phyloP scores from a whole-genome alignment of 2,329 filamentous ascomycete species.

The Parascedosporium putredinis region DNA sequence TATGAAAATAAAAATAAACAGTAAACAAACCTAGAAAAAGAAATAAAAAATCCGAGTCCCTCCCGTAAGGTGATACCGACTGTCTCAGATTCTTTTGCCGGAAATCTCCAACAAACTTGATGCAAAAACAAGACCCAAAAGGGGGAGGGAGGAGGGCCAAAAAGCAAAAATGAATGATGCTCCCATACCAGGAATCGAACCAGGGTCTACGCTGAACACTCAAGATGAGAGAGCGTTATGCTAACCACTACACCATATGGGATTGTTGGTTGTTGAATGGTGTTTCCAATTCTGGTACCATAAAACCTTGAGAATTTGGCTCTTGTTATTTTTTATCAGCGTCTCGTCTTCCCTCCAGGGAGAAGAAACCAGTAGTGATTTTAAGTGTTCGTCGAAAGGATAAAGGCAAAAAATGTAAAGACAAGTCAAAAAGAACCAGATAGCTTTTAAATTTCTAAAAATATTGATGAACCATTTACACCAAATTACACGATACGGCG shows the following conservation, averaged over 20 bases:
- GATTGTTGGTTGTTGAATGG: background rate
- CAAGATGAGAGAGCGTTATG: constrained; percentile 6
- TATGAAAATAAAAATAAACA: background rate
- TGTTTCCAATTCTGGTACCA: background rate
- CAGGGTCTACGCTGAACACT: constrained; percentile 3
- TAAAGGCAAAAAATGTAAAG: no score
- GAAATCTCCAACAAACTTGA: background rate
- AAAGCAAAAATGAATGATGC: background rate
- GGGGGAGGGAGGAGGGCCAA: background rate
- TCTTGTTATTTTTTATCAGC: background rate
- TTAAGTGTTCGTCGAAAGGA: no score
- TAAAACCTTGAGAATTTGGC: background rate
- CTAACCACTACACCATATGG: constrained; percentile 4
- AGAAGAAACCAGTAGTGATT: background rate
- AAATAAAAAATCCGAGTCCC: background rate
- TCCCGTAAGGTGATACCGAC: no score
- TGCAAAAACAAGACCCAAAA: background rate
- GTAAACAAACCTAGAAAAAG: background rate
- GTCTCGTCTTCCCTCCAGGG: no score
- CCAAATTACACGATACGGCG: no score
- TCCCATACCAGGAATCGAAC: constrained; percentile 8
- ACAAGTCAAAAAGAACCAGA: no score
- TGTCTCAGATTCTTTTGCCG: no score
- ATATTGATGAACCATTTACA: no score
- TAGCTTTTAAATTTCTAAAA: no score